A percentile compares a stretch with the other conserved stretches of the same genome.
Evolutionary conservation across 2,329 filamentous ascomycete genomes (phyloP).

Genomic region (Xylariaceae sp.): DNA sequence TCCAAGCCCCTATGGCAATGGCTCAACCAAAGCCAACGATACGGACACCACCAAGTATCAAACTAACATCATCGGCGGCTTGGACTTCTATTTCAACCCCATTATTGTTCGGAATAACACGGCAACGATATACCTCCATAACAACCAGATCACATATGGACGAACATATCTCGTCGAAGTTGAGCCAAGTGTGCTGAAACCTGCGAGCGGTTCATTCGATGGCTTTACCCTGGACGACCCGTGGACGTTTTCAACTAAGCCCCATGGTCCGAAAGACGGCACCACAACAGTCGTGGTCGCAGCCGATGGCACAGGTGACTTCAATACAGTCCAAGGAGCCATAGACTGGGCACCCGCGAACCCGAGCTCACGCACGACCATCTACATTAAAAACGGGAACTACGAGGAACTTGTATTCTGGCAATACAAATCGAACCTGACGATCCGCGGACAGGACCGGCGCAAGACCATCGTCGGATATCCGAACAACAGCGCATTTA

Average conservation of each 20-base stretch:
- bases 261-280: constrained; percentile 1
- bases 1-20: constrained; percentile 14
- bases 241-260: constrained; percentile 14
- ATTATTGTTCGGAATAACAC: constrained; percentile 14
- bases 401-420: constrained; percentile 17
- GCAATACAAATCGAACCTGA: constrained; percentile 14
- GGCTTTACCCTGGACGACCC: constrained; percentile 10
- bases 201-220: constrained; percentile 1
- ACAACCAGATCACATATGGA: constrained; percentile 14
- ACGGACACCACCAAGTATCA: constrained; percentile 18
- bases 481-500: constrained; percentile 17
- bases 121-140: constrained; percentile 15
- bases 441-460: constrained; percentile 9
- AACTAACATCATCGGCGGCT: constrained; percentile 17
- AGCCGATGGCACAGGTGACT: constrained; percentile 13
- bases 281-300: constrained; percentile 10
- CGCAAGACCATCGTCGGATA: constrained; percentile 13
- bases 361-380: constrained; percentile 8
- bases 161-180: constrained; percentile 14
- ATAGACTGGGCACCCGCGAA: constrained; percentile 16
- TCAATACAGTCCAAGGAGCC: constrained; percentile 15
- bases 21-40: constrained; percentile 13
- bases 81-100: constrained; percentile 17
- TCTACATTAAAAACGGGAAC: constrained; percentile 13
- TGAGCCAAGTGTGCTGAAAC: constrained; percentile 7